Evolutionary conservation across 2,329 filamentous ascomycete species (phyloP).

Genomic region (Microdochium trichocladiopsis): DNA sequence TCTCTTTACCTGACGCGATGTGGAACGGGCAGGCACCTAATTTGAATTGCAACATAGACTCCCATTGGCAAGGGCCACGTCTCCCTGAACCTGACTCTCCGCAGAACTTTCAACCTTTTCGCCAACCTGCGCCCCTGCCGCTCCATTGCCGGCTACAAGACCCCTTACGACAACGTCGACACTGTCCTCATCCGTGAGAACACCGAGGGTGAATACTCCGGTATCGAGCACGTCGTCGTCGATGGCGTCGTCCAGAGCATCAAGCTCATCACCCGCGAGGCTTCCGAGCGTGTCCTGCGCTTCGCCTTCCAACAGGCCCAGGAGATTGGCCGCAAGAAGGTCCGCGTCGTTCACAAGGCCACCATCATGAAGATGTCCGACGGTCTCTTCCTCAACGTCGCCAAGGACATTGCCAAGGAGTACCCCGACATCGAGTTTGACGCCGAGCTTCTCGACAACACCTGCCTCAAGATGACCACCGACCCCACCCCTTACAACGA

Average conservation of each 20-base stretch:
- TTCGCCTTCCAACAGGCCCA: slow-evolving; percentile 98
- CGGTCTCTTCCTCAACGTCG: slow-evolving; percentile 91
- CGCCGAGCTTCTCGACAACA: slow-evolving; percentile 97
- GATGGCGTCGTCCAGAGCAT: slow-evolving; percentile 98
- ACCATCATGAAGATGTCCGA: slow-evolving; percentile 99
- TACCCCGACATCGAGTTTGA: slow-evolving; percentile 96
- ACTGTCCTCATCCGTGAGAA: slow-evolving; percentile 98
- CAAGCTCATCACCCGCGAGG: slow-evolving; percentile 96
- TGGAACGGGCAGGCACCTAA: slow-evolving; percentile 3
- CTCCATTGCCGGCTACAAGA: slow-evolving; percentile 96
- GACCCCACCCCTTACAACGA: slow-evolving; percentile 97
- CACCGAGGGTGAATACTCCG: slow-evolving; percentile 99
- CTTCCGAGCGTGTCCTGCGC: slow-evolving; percentile 89
- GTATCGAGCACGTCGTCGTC: slow-evolving; percentile 96
- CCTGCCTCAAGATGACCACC: slow-evolving; percentile 97
- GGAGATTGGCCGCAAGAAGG: slow-evolving; percentile 90
- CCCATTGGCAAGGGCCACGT: slow-evolving; percentile 98
- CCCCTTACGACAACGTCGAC: slow-evolving; percentile 93
- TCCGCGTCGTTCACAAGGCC: slow-evolving; percentile 97
- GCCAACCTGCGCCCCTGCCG: slow-evolving; percentile 98
- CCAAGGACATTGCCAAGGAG: slow-evolving; percentile 82
- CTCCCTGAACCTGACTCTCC: slow-evolving; percentile 96
- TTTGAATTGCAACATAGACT: slow-evolving; percentile 46
- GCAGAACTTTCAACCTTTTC: slow-evolving; percentile 99
- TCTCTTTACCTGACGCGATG: slow-evolving; percentile 1